These are phyloP conservation scores for Trichoderma atrobrunneum DNA, from an alignment of 2,329 filamentous ascomycete species.

Conservation along the genomic window DNA sequence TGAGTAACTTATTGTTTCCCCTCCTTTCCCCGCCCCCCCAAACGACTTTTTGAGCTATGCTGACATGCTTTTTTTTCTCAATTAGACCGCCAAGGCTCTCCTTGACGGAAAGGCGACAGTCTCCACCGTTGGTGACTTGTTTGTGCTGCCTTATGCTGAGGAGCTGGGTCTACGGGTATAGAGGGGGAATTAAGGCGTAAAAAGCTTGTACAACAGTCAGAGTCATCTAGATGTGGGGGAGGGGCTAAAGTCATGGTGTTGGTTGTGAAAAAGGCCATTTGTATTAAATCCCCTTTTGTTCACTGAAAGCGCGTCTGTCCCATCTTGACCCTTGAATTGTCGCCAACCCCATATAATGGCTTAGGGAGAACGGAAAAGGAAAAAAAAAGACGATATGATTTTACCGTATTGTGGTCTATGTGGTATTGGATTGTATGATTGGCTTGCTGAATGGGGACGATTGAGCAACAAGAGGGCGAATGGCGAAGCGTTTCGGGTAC, in stretches of 20 bases:
- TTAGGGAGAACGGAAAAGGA: not conserved
- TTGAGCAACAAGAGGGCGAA: not conserved
- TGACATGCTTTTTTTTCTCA: not conserved
- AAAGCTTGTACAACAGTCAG: constrained; percentile 43
- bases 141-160: constrained; percentile 85
- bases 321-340: not conserved
- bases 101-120: constrained; percentile 87
- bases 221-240: constrained; percentile 38
- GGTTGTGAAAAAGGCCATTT: constrained; percentile 41
- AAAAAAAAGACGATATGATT: constrained; percentile 1
- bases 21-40: not conserved
- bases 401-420: not conserved
- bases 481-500: not conserved
- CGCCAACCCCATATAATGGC: not conserved
- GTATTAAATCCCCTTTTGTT: constrained; percentile 41
- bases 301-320: constrained; percentile 19
- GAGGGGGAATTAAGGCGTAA: constrained; percentile 39
- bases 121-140: constrained; percentile 85
- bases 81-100: constrained; percentile 80
- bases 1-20: constrained; percentile 47
- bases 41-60: not conserved
- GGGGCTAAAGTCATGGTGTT: constrained; percentile 35
- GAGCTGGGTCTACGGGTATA: constrained; percentile 95
- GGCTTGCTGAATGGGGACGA: not conserved
- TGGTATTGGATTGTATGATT: not conserved